A percentile compares a stretch with the other conserved stretches of the same genome.
Evolutionary conservation across 2,329 filamentous ascomycete genomes (phyloP).

Genomic region (Cercospora zeae-maydis): DNA sequence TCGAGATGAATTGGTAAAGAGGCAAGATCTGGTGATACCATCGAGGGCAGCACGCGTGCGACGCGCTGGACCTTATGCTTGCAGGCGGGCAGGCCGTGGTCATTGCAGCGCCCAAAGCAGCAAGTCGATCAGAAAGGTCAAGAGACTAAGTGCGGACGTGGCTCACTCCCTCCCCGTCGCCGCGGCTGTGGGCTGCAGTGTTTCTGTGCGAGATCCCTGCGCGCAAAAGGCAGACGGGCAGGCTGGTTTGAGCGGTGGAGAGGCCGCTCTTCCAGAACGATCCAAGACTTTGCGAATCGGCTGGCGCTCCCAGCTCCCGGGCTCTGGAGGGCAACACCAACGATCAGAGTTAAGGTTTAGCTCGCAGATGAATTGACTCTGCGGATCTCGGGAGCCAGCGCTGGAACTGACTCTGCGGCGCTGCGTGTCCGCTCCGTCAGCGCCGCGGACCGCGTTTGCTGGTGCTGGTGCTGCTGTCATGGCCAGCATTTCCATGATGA

Average conservation of each 20-base stretch:
- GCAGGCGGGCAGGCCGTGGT: constrained; percentile 28
- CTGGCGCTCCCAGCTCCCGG: constrained; percentile 29
- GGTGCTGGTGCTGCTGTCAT: no score
- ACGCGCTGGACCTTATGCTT: constrained; percentile 31
- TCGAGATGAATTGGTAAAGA: constrained; percentile 33
- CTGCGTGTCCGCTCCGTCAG: neutral
- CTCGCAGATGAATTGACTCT: constrained; percentile 11
- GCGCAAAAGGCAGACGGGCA: constrained; percentile 26
- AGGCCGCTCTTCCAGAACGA: constrained; percentile 26
- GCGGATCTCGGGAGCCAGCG: neutral
- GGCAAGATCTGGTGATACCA: constrained; percentile 37
- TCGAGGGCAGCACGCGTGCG: constrained; percentile 33
- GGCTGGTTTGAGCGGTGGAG: constrained; percentile 28
- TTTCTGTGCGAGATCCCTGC: constrained; percentile 40
- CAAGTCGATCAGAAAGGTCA: constrained; percentile 36
- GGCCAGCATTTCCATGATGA: no score
- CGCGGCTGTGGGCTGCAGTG: constrained; percentile 44
- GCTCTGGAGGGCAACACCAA: constrained; percentile 27
- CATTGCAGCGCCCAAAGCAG: constrained; percentile 31
- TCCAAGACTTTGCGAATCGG: constrained; percentile 31
- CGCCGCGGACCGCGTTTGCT: no score
- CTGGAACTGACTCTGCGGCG: neutral
- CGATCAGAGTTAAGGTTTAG: constrained; percentile 28
- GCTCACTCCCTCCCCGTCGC: constrained; percentile 39
- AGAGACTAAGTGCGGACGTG: constrained; percentile 40